These are phyloP conservation scores for Colletotrichum trifolii DNA, from an alignment of 2,329 filamentous ascomycete genomes.

Conservation along the genomic window DNA sequence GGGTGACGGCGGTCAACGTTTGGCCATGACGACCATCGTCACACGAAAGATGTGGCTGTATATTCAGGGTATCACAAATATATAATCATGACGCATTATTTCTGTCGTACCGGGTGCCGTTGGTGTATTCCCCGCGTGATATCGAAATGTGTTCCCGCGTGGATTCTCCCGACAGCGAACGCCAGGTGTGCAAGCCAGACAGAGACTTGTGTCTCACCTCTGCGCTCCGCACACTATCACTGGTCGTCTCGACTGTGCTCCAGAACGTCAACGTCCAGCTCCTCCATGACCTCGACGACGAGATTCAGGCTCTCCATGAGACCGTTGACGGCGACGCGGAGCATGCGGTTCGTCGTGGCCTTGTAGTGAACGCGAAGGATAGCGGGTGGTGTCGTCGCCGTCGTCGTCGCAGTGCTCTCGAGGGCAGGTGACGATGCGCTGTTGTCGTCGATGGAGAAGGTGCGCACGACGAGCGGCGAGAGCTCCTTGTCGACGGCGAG, in stretches of 20 bases:
- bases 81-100: constrained; percentile 25
- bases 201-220: background rate
- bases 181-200: background rate
- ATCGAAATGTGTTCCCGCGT: background rate
- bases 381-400: constrained; percentile 40
- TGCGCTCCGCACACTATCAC: constrained; percentile 1
- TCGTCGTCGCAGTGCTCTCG: too few relatives aligned
- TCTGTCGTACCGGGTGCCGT: background rate
- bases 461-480: constrained; percentile 82
- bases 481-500: constrained; percentile 90
- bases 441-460: constrained; percentile 65
- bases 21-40: constrained; percentile 20
- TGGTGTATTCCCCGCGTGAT: constrained; percentile 9
- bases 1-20: constrained; percentile 2
- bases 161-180: too few relatives aligned
- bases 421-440: constrained; percentile 34
- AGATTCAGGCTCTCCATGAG: constrained; percentile 92
- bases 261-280: constrained; percentile 87
- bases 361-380: constrained; percentile 81
- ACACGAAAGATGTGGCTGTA: constrained; percentile 17
- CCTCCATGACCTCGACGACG: constrained; percentile 89
- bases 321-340: constrained; percentile 94
- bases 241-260: constrained; percentile 41
- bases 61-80: constrained; percentile 35
- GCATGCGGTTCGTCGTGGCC: constrained; percentile 95